Percentiles rank a stretch among this genome's conserved stretches.
Conservation (phyloP, 148 eudicot genomes). For the Amaranthus hypochondriacus region DNA sequence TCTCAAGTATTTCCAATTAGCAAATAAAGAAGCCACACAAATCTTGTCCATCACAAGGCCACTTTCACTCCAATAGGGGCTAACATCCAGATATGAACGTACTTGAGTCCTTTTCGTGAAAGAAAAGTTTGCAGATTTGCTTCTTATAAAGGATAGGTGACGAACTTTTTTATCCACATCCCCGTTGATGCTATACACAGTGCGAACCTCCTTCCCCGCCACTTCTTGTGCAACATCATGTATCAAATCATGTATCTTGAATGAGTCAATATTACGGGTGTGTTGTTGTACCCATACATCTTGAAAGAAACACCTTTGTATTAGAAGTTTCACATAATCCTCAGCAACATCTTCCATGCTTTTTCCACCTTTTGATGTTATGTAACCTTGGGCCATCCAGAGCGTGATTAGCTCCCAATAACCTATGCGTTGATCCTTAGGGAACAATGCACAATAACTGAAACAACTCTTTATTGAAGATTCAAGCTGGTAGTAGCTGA, state of each 20-base stretch:
- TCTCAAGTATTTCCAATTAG: neutral
- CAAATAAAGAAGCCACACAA: neutral
- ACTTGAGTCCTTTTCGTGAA: neutral
- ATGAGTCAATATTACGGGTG: neutral
- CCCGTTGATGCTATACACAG: neutral
- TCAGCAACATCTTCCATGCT: neutral
- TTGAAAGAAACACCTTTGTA: constrained; percentile 6
- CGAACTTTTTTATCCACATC: neutral
- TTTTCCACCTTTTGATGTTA: neutral
- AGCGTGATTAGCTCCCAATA: neutral
- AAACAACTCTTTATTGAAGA: constrained; percentile 9
- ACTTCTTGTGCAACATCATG: constrained; percentile 11
- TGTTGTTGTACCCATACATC: neutral
- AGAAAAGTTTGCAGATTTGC: too few species aligned
- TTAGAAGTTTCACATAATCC: neutral
- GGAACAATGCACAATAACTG: neutral
- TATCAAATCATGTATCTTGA: constrained; percentile 3
- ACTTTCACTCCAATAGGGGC: neutral
- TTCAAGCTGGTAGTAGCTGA: constrained; percentile 4
- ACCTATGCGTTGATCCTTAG: neutral
- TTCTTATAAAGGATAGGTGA: neutral
- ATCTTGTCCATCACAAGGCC: neutral
- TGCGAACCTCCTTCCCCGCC: neutral
- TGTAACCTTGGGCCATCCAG: constrained; percentile 9
- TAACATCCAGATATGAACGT: neutral